These are phyloP conservation scores for Leucocoprinus birnbaumii DNA, from an alignment of 768 basidiomycete genomes.

Conservation along the genomic window DNA sequence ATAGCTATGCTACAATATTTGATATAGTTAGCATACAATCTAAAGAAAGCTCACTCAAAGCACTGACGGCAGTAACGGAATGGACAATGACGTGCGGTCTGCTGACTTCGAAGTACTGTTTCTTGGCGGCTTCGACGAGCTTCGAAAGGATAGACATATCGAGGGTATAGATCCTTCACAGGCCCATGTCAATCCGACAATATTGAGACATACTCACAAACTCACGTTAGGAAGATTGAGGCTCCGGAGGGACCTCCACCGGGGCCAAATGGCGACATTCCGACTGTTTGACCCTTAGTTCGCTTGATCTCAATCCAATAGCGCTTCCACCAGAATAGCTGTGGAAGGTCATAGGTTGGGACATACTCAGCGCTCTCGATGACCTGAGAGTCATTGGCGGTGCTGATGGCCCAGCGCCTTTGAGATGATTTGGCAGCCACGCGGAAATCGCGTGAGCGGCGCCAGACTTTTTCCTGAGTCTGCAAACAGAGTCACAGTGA, in stretches of 20 bases:
- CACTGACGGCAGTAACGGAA: slow-evolving; percentile 26
- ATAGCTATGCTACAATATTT: slow-evolving; percentile 28
- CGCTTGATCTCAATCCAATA: slow-evolving; percentile 36
- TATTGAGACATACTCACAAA: slow-evolving; percentile 16
- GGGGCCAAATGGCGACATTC: slow-evolving; percentile 10
- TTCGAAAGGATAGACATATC: slow-evolving; percentile 31
- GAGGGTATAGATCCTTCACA: slow-evolving; percentile 41
- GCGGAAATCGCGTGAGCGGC: slow-evolving; percentile 35
- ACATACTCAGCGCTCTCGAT: slow-evolving; percentile 36
- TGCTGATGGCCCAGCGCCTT: slow-evolving; percentile 34
- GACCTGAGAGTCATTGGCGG: slow-evolving; percentile 15
- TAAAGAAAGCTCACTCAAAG: not conserved
- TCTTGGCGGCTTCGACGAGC: slow-evolving; percentile 33
- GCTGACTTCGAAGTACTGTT: slow-evolving; percentile 31
- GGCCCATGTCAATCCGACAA: slow-evolving; percentile 22
- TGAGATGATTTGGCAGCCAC: slow-evolving; percentile 37
- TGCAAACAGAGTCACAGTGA: slow-evolving; percentile 11
- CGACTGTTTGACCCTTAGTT: slow-evolving; percentile 10
- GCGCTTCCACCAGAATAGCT: slow-evolving; percentile 39
- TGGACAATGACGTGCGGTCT: slow-evolving; percentile 33
- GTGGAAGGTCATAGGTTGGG: slow-evolving; percentile 34
- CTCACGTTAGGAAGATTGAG: slow-evolving; percentile 28
- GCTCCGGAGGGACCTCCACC: slow-evolving; percentile 13
- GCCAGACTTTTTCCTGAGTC: slow-evolving; percentile 44
- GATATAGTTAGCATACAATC: not conserved